These are phyloP conservation scores for Strigomonas galati DNA, from an alignment of 208 protist species.

Conservation along the genomic window DNA sequence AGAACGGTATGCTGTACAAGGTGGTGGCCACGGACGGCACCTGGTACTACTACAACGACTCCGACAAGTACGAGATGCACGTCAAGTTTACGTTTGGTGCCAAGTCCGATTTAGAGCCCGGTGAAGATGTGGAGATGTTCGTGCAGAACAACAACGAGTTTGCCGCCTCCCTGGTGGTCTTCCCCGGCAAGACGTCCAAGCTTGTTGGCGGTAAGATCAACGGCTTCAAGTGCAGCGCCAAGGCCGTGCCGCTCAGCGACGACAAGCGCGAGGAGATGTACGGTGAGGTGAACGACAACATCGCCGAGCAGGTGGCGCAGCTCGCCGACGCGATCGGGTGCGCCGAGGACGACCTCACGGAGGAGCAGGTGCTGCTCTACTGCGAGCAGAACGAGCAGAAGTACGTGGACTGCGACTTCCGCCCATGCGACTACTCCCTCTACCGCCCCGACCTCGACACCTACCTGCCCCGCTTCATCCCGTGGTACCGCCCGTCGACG, in stretches of 20 bases:
- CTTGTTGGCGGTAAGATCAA: slow-evolving; percentile 65
- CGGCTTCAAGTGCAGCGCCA: slow-evolving; percentile 61
- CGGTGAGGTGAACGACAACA: slow-evolving; percentile 37
- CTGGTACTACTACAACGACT: slow-evolving; percentile 86
- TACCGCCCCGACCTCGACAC: slow-evolving; percentile 62
- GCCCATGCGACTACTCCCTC: slow-evolving; percentile 58
- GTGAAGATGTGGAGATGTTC: slow-evolving; percentile 55
- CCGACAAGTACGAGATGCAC: slow-evolving; percentile 82
- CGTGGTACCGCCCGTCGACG: slow-evolving; percentile 53
- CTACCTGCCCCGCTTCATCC: slow-evolving; percentile 48
- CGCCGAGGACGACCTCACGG: slow-evolving; percentile 35
- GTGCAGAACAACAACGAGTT: slow-evolving; percentile 56
- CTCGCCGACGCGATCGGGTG: slow-evolving; percentile 42
- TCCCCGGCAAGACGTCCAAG: slow-evolving; percentile 61
- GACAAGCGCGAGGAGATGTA: slow-evolving; percentile 45
- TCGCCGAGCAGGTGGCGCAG: slow-evolving; percentile 30
- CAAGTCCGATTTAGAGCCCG: slow-evolving; percentile 61
- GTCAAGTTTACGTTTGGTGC: slow-evolving; percentile 66
- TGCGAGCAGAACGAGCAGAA: slow-evolving; percentile 45
- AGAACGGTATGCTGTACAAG: slow-evolving; percentile 71
- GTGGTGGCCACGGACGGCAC: slow-evolving; percentile 49
- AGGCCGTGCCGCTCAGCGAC: slow-evolving; percentile 53
- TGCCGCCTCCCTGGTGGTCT: slow-evolving; percentile 48
- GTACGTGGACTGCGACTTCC: slow-evolving; percentile 71
- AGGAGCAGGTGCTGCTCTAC: slow-evolving; percentile 52